Conservation (phyloP, 2,329 filamentous ascomycete genomes). For the Colletotrichum destructivum region DNA sequence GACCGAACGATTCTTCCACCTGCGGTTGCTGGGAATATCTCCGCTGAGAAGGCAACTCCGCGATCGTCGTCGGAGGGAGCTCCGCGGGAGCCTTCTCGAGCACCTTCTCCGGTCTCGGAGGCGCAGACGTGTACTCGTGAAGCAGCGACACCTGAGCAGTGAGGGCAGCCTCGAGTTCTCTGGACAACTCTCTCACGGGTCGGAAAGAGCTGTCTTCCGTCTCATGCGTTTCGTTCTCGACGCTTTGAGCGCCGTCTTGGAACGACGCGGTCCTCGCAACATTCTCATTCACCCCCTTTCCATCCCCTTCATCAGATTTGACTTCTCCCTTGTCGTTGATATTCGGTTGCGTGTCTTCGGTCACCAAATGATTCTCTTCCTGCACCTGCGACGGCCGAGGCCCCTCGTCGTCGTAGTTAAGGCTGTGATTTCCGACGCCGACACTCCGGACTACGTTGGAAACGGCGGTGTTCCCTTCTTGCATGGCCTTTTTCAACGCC, state of each 20-base stretch:
- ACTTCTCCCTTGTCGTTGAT: neutral
- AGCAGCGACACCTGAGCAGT: slow-evolving; percentile 31
- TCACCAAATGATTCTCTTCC: slow-evolving; percentile 3
- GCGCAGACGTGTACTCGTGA: slow-evolving; percentile 18
- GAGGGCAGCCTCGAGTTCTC: slow-evolving; percentile 34
- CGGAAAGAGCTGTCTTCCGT: slow-evolving; percentile 13
- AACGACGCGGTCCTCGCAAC: slow-evolving; percentile 21
- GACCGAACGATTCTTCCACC: slow-evolving; percentile 20
- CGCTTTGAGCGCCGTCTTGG: slow-evolving; percentile 6
- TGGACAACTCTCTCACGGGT: slow-evolving; percentile 14
- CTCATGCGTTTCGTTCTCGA: neutral
- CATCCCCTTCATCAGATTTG: neutral
- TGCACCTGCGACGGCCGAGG: slow-evolving; percentile 30
- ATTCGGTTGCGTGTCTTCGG: neutral
- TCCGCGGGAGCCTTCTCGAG: slow-evolving; percentile 12
- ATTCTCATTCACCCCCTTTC: neutral
- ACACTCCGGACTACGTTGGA: slow-evolving; percentile 48
- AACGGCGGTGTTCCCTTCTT: slow-evolving; percentile 49
- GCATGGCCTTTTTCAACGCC: slow-evolving; percentile 49
- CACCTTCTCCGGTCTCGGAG: slow-evolving; percentile 26
- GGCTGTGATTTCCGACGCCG: slow-evolving; percentile 48
- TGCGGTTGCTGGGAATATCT: slow-evolving; percentile 29
- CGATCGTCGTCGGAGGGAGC: slow-evolving; percentile 21
- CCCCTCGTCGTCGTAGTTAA: slow-evolving; percentile 48
- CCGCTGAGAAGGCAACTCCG: slow-evolving; percentile 34